phyloP scores from a whole-genome alignment of 2,329 filamentous ascomycete species.

The Calonectria pteridis region DNA sequence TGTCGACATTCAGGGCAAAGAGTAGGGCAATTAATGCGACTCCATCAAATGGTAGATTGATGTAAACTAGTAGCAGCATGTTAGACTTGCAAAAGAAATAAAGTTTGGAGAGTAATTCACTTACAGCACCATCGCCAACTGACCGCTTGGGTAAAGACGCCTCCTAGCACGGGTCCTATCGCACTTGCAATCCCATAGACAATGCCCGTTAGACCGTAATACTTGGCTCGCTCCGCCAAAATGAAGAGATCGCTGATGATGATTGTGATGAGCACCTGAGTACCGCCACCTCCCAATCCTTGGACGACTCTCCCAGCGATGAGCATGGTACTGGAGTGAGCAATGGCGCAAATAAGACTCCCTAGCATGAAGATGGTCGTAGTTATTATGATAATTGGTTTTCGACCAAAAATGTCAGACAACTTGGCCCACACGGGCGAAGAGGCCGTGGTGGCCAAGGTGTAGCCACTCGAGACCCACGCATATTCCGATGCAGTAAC shows the following conservation, averaged over 20 bases:
- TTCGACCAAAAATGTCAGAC: conserved; percentile 64
- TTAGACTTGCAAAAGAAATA: not conserved
- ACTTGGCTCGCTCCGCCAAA: conserved; percentile 61
- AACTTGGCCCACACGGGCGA: conserved; percentile 57
- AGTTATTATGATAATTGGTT: conserved; percentile 53
- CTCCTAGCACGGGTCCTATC: conserved; percentile 75
- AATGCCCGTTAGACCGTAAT: conserved; percentile 63
- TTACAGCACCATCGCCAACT: conserved; percentile 74
- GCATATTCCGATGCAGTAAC: conserved; percentile 42
- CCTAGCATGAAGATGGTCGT: conserved; percentile 64
- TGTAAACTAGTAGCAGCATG: conserved; percentile 56
- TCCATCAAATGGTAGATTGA: conserved; percentile 68
- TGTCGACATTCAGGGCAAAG: conserved; percentile 76
- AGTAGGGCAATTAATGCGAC: conserved; percentile 61
- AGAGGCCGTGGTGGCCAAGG: conserved; percentile 39
- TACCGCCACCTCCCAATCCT: conserved; percentile 40
- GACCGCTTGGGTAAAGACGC: conserved; percentile 71
- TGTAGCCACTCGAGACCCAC: conserved; percentile 45
- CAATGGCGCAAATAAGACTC: conserved; percentile 64
- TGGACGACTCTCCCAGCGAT: conserved; percentile 57
- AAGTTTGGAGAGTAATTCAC: not conserved
- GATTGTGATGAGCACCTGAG: conserved; percentile 37
- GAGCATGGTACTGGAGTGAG: conserved; percentile 57
- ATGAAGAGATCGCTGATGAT: conserved; percentile 66
- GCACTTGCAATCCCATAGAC: conserved; percentile 75